Evolutionary conservation across 148 eudicot genomes (phyloP), one percentile per base, ranked within the genome.

Genomic region (Polygonum maritimum): DNA sequence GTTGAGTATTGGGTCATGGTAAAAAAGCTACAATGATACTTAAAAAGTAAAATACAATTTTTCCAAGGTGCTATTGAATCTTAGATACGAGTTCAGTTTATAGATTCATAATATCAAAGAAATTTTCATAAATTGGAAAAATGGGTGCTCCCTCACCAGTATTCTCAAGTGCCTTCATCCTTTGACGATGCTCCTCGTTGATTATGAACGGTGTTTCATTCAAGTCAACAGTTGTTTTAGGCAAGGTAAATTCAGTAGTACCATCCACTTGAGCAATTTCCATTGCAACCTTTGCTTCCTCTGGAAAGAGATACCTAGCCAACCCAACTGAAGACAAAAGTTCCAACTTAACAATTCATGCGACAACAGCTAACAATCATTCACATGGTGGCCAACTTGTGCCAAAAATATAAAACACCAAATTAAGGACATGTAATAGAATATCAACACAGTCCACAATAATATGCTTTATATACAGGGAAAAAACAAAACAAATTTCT

Each of bases 221-320:
- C 81, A 91, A 86, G 82, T 91, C 98, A 79, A 94, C 88, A 18
- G 88, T 88, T 71, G 86, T 85, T 77, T 82, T 86, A 4, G 87
- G 80, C 70, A 88, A 71, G 4, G 84, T 81, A 48, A 89, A 87
- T 71, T 91, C 97, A 14, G 88, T 86, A 65, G 98, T 94, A 13
- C 90, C 97, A 79, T 91, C 94, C 49, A 94, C 98, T 77, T 89
- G 92, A 85, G 98, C 98, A 82, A 91, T 94, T 75, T 94, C 98
- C 98, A 94, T 94, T 21, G 91, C 97, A 52, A 94, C 94, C 81
- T 88, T 91, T 36, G 98, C 98, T 83, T 94, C 94, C 91, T 80
- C 85, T 48, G 98, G 98, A 74, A 91, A 94, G 19, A 91, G 89
- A 54, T 88, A 82, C 74, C 84, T 87, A 12, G 98, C 98, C 82